Evolutionary conservation across 768 basidiomycete species (phyloP), one percentile per base, ranked within the genome.

Genomic region (Lanmaoa rubissima): DNA sequence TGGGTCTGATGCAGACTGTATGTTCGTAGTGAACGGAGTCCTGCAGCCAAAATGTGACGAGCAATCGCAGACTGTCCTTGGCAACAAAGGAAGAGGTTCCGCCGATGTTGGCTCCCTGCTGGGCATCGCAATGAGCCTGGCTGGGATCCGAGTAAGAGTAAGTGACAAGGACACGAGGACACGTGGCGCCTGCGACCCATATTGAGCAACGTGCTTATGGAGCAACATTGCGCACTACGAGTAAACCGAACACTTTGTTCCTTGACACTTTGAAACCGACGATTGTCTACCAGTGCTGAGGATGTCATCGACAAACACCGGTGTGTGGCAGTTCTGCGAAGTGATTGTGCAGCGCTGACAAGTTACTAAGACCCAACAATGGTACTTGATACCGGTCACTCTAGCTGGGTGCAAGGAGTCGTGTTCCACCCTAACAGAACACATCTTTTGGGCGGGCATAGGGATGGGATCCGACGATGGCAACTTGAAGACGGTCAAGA

Each of bases 341-440:
- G 16, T n/a, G 36, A 28, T 2, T 41, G 36, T 19, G n/a, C 28
- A 8, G n/a, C 21, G n/a, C n/a, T 52, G 32, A 55, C 24, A 1
- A 35, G 9, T 28, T 34, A 26, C 17, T 19, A 21, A 54, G 54
- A 19, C 32, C 39, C 21, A 14, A 28, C 19, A 6, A 43, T 5
- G 8, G 34, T 28, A 13, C 40, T 54, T 10, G 31, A 48, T 36
- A 39, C 13, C 24, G 35, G 39, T 24, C 1, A 0, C 26, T 36
- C 45, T 4, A n/a, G 28, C 12, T 35, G 35, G 2, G 41, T 56
- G 13, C 19, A 31, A 9, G 8, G 45, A 11, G 14, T 57, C 14
- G 24, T 32, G 2, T 58, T 57, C 32, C 43, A 58, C n/a, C 48
- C 57, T 2, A 43, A 50, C 7, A 43, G 57, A n/a, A 26, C 16